Evolutionary conservation across 208 protist genomes (phyloP).

Genomic region (Phytomonas francai): DNA sequence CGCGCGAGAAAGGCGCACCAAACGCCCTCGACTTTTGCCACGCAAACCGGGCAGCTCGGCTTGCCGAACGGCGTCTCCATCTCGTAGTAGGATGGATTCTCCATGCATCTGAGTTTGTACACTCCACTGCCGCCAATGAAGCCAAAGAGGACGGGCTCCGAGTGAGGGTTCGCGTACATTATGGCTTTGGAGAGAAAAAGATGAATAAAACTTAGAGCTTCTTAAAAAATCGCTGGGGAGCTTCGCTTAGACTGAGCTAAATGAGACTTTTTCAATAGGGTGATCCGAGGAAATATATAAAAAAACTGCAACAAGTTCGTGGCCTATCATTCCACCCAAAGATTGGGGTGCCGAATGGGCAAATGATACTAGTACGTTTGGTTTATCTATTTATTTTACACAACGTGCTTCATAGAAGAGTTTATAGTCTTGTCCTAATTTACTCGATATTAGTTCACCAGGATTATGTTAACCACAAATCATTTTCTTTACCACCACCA

Average conservation of each 20-base stretch:
- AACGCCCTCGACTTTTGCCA: conserved; percentile 50
- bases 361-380: not conserved
- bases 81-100: conserved; percentile 40
- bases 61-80: conserved; percentile 82
- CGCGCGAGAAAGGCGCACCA: conserved; percentile 82
- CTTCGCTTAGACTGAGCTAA: too few species aligned
- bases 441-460: not conserved
- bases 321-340: not conserved
- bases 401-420: not conserved
- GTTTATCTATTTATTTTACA: not conserved
- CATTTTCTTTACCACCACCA: not conserved
- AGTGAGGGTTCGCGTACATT: conserved; percentile 47
- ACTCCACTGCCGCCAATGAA: conserved; percentile 88
- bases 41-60: conserved; percentile 52
- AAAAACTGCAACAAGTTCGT: not conserved
- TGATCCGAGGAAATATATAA: not conserved
- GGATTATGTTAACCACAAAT: not conserved
- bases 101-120: conserved; percentile 61
- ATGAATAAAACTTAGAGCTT: conserved; percentile 6
- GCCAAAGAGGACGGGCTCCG: conserved; percentile 36
- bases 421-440: not conserved
- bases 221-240: not conserved
- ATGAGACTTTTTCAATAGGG: not conserved
- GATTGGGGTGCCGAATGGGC: not conserved
- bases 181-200: conserved; percentile 8